Evolutionary conservation across 306 rosid genomes (phyloP).

Genomic region (Dalbergia cultrata): DNA sequence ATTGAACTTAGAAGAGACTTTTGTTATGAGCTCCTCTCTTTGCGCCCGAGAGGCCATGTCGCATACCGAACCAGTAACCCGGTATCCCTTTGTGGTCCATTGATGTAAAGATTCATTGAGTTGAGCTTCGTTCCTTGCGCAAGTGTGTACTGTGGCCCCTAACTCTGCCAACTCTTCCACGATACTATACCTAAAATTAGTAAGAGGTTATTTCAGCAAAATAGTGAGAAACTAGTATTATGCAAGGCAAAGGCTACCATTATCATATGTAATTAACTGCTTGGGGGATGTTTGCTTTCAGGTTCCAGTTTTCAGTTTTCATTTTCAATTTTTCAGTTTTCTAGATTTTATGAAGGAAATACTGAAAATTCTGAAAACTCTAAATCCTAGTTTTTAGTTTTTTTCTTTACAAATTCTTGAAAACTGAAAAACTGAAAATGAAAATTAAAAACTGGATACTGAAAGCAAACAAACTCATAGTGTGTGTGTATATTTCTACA

Average conservation of each 20-base stretch:
- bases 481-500: no score
- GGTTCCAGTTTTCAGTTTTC: no score
- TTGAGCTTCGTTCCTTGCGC: conserved; percentile 43
- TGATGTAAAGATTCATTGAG: conserved; percentile 40
- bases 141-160: conserved; percentile 50
- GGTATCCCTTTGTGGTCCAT: conserved; percentile 49
- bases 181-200: conserved; percentile 36
- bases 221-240: not conserved
- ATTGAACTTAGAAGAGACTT: conserved; percentile 42
- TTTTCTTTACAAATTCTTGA: no score
- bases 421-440: no score
- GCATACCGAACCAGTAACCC: conserved; percentile 46
- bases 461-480: no score
- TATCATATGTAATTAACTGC: not conserved
- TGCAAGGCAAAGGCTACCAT: not conserved
- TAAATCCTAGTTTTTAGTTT: no score
- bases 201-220: not conserved
- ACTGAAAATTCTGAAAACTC: no score
- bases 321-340: no score
- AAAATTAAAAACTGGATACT: no score
- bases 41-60: conserved; percentile 41
- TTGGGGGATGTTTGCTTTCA: no score
- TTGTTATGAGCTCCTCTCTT: conserved; percentile 34
- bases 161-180: conserved; percentile 51
- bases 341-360: no score